Percentiles rank a stretch among this genome's conserved stretches.
Evolutionary conservation across 1,284 basidiomycete species (phyloP).

Genomic region (Veloboletus limbatus): DNA sequence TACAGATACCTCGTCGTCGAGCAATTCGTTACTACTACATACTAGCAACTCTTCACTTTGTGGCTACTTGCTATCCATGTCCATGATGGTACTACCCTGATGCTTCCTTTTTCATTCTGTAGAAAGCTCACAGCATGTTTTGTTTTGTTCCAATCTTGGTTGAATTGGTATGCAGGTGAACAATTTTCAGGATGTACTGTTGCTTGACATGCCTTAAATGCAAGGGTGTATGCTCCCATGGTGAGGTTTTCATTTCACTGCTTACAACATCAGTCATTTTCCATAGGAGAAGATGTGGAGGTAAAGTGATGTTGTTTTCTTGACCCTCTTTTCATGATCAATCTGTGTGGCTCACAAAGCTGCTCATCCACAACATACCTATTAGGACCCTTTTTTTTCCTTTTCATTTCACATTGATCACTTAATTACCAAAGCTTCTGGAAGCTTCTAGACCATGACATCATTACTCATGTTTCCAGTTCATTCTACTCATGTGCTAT

Average conservation of each 20-base stretch:
- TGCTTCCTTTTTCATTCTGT: not conserved
- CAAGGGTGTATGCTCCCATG: not conserved
- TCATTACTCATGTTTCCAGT: too few relatives aligned
- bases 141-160: not conserved
- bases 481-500: too few relatives aligned
- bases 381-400: too few relatives aligned
- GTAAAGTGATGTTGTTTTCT: not conserved
- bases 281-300: constrained; percentile 3
- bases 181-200: not conserved
- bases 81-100: not conserved
- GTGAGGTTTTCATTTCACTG: constrained; percentile 4
- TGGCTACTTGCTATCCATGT: not conserved
- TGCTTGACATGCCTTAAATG: not conserved
- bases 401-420: too few relatives aligned
- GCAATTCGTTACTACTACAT: too few relatives aligned
- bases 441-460: too few relatives aligned
- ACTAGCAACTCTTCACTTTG: not conserved
- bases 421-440: too few relatives aligned
- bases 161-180: not conserved
- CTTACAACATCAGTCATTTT: not conserved
- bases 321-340: too few relatives aligned
- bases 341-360: too few relatives aligned
- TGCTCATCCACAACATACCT: too few relatives aligned
- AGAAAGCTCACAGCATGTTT: not conserved
- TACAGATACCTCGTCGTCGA: too few relatives aligned